phyloP scores from a whole-genome alignment of 1,139 yeast species.

The Candida mesenterica region DNA sequence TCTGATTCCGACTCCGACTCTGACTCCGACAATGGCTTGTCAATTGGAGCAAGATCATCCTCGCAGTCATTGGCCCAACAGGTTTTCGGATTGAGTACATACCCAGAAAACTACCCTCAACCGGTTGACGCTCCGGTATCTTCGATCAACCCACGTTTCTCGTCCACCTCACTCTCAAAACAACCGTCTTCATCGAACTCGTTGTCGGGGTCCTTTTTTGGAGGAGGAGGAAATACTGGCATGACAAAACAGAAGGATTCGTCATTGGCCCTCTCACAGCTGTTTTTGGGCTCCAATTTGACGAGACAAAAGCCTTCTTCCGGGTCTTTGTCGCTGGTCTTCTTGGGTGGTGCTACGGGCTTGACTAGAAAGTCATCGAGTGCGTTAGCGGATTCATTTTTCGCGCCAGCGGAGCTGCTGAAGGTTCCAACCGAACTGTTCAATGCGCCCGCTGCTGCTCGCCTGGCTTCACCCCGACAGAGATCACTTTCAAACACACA shows the following conservation, averaged over 20 bases:
- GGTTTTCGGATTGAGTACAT: conserved; percentile 33
- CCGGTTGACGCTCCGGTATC: conserved; percentile 30
- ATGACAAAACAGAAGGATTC: conserved; percentile 18
- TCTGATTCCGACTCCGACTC: conserved; percentile 18
- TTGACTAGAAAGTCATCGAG: conserved; percentile 12
- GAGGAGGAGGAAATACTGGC: conserved; percentile 10
- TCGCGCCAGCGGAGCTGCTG: conserved; percentile 4
- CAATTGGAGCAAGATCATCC: conserved; percentile 40
- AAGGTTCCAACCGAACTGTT: too few species aligned
- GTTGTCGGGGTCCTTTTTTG: conserved; percentile 32
- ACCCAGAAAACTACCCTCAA: conserved; percentile 22
- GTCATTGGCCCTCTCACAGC: conserved; percentile 34
- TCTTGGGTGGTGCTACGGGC: conserved; percentile 23
- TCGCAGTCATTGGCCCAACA: conserved; percentile 49
- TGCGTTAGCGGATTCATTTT: conserved; percentile 10
- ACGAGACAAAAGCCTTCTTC: conserved; percentile 43
- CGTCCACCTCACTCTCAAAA: conserved; percentile 36
- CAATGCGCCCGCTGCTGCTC: not conserved
- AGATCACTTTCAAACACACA: conserved; percentile 27
- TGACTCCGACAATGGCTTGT: conserved; percentile 35
- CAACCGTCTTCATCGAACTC: conserved; percentile 45
- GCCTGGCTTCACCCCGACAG: conserved; percentile 2
- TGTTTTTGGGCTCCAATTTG: conserved; percentile 25
- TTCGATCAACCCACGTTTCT: conserved; percentile 34
- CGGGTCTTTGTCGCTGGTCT: conserved; percentile 33